phyloP scores from a whole-genome alignment of 805 yeast genomes.

The Candida mattraensis region DNA sequence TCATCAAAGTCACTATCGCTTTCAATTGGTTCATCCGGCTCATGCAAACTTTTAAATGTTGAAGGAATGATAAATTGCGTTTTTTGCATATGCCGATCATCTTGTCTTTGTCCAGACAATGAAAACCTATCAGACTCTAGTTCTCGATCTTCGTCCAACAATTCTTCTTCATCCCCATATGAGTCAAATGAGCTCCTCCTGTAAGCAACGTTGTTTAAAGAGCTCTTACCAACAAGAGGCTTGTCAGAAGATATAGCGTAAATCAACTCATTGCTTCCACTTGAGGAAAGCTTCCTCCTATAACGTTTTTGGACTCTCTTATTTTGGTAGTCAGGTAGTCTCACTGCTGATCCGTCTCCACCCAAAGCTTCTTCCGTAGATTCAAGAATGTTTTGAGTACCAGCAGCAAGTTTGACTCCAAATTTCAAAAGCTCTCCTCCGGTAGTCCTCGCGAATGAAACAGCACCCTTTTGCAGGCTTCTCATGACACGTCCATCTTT shows the following conservation, averaged over 20 bases:
- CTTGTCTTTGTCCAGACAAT: slow-evolving; percentile 1
- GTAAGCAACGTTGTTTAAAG: slow-evolving; percentile 14
- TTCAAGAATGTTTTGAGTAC: slow-evolving; percentile 80
- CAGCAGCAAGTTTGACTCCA: slow-evolving; percentile 84
- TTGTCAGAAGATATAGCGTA: slow-evolving; percentile 11
- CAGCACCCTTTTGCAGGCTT: slow-evolving; percentile 74
- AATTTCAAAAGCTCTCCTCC: slow-evolving; percentile 76
- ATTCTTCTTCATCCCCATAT: slow-evolving; percentile 28
- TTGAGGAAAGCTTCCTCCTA: slow-evolving; percentile 12
- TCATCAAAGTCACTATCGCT: slow-evolving; percentile 29
- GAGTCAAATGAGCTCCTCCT: slow-evolving; percentile 29
- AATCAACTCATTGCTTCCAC: slow-evolving; percentile 12
- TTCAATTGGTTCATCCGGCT: slow-evolving; percentile 17
- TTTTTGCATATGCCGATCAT: slow-evolving; percentile 5
- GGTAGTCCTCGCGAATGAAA: slow-evolving; percentile 71
- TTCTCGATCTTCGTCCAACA: slow-evolving; percentile 29
- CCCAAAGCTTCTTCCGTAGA: slow-evolving; percentile 77
- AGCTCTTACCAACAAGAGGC: slow-evolving; percentile 13
- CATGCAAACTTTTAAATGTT: slow-evolving; percentile 5
- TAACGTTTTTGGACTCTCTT: slow-evolving; percentile 6
- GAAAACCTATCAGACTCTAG: slow-evolving; percentile 14
- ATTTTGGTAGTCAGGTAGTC: slow-evolving; percentile 20
- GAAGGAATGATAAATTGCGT: slow-evolving; percentile 13
- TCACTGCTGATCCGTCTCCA: slow-evolving; percentile 60
- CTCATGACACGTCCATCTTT: slow-evolving; percentile 70